phyloP scores from a whole-genome alignment of 495 filamentous ascomycete genomes.

The Rusavskia elegans region DNA sequence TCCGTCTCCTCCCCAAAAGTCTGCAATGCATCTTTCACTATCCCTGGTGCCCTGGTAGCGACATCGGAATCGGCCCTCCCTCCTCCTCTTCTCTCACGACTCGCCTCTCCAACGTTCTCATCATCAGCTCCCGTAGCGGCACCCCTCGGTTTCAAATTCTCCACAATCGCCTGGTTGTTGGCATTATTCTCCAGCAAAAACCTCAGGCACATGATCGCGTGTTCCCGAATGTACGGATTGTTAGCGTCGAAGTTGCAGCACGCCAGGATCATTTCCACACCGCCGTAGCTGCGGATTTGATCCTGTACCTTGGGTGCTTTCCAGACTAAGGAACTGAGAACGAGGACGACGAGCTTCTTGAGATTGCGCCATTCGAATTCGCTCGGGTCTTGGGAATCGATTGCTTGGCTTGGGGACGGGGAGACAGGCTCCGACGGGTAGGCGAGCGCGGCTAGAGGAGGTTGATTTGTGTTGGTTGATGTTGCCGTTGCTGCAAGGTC shows the following conservation, averaged over 20 bases:
- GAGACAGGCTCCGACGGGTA: slow-evolving; percentile 11
- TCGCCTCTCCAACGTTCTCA: neutral
- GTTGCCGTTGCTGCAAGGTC: slow-evolving; percentile 18
- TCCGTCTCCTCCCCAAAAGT: neutral
- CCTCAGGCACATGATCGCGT: slow-evolving; percentile 78
- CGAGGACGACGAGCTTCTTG: slow-evolving; percentile 80
- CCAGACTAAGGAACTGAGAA: slow-evolving; percentile 71
- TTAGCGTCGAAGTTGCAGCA: slow-evolving; percentile 78
- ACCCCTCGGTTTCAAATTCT: slow-evolving; percentile 39
- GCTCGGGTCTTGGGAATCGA: slow-evolving; percentile 58
- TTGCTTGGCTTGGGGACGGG: slow-evolving; percentile 39
- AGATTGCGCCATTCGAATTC: slow-evolving; percentile 89
- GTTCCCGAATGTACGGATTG: slow-evolving; percentile 81
- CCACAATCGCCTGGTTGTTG: slow-evolving; percentile 61
- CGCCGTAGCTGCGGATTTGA: slow-evolving; percentile 67
- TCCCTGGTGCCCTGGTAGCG: neutral
- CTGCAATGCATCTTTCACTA: neutral
- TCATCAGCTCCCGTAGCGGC: neutral
- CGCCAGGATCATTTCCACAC: slow-evolving; percentile 68
- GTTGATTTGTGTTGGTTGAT: slow-evolving; percentile 23
- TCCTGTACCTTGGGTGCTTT: slow-evolving; percentile 64
- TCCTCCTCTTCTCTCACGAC: neutral
- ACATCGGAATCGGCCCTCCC: neutral
- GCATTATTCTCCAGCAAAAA: slow-evolving; percentile 75
- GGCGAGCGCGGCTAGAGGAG: neutral